Base-by-base conservation (phyloP, 2,329 filamentous ascomycete genomes). In the Zymoseptoria brevis region DNA sequence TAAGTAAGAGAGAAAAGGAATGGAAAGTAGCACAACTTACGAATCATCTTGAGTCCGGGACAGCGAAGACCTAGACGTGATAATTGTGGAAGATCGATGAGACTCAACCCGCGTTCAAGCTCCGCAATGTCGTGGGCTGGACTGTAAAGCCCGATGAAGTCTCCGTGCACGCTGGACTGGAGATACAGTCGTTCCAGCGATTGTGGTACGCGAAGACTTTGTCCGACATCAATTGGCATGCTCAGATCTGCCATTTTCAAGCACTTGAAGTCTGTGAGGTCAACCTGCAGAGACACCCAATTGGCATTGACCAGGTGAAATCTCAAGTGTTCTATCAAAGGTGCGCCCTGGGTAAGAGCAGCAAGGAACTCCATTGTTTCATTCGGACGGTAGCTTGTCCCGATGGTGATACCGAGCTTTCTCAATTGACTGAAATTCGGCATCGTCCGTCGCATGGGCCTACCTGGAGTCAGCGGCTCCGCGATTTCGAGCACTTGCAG, bases 401-500 rank as follows among this genome's bases (percentile, higher is more conserved):
- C 51, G 13, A 53, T 53, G 22, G 51, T 53, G 8, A 53, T 16
- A 45, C 48, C 52, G 8, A 61, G 53, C 11, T 51, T 52, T 45
- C 51, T 45, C 49, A 61, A 29, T 41, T 54, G 49, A 0, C 56
- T 54, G 8, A 63, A 35, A 3, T 52, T 29, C 8, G 51, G 29
- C 19, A 53, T 16, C 1, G 13, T 45, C 16, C 35, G 35, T 7
- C 35, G 35, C 35, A 45, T 45, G 13, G 35, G 35, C 35, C 35
- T 13, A 60, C n/a, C 3, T 19, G 24, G 22, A 45, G 22, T 54
- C 56, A 60, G 21, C 8, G 21, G 4, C 11, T 26, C 19, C 19
- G 29, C 19, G 58, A 61, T n/a, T 50, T 41, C n/a, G 59, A 61
- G 45, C 4, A 58, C 29, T 51, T 63, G 54, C 21, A 63, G 19